Conservation (phyloP, 2,329 filamentous ascomycete species). For the Xylaria sp. region DNA sequence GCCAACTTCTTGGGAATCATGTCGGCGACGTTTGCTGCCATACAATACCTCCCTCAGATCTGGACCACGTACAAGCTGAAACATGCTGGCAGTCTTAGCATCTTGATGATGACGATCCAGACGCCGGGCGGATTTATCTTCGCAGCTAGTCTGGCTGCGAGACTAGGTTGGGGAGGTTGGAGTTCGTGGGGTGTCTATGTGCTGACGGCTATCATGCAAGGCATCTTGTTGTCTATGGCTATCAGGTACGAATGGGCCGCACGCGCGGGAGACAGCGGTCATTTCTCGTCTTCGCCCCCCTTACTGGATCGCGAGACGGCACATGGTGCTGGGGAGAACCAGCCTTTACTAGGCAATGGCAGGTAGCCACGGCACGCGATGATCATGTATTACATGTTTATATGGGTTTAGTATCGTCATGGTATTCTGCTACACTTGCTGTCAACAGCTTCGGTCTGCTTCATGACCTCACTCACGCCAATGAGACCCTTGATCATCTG, state of each 20-base stretch:
- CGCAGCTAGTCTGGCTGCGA: slow-evolving; percentile 72
- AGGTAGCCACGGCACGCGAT: slow-evolving; percentile 32
- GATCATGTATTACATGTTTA: slow-evolving; percentile 7
- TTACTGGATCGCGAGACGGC: slow-evolving; percentile 32
- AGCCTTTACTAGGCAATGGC: slow-evolving; percentile 31
- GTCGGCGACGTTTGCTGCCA: slow-evolving; percentile 68
- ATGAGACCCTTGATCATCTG: neutral
- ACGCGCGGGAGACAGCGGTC: slow-evolving; percentile 14
- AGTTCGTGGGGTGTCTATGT: slow-evolving; percentile 93
- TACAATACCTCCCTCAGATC: slow-evolving; percentile 95
- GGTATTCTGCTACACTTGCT: slow-evolving; percentile 1
- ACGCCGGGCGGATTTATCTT: slow-evolving; percentile 90
- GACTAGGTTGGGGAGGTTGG: slow-evolving; percentile 80
- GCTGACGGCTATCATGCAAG: slow-evolving; percentile 80
- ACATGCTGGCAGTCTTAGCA: slow-evolving; percentile 84
- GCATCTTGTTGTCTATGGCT: slow-evolving; percentile 71
- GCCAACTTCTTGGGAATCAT: slow-evolving; percentile 80
- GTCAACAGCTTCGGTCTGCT: neutral
- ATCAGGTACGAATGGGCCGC: slow-evolving; percentile 61
- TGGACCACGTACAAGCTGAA: slow-evolving; percentile 82
- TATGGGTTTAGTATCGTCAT: neutral
- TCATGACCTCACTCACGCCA: neutral
- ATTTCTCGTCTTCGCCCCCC: slow-evolving; percentile 19
- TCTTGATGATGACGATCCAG: slow-evolving; percentile 98
- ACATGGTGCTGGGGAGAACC: slow-evolving; percentile 33